A percentile compares a stretch with the other conserved stretches of the same genome.
These are phyloP conservation scores for Seiridium cupressi DNA, from an alignment of 2,329 filamentous ascomycete genomes.

Conservation along the genomic window DNA sequence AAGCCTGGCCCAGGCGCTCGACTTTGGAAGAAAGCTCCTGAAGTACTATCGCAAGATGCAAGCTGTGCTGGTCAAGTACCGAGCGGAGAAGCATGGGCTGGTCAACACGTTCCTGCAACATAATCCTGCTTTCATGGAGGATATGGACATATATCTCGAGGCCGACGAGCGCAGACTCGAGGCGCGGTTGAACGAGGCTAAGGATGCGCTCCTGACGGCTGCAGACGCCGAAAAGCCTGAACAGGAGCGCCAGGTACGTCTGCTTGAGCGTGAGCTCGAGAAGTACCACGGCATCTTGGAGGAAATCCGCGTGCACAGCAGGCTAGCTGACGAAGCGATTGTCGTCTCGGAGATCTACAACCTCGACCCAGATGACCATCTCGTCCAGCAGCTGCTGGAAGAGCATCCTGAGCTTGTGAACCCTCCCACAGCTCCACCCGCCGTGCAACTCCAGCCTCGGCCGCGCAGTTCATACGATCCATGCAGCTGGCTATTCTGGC, in stretches of 20 bases:
- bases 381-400: not conserved
- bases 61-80: not conserved
- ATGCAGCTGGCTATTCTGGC: not conserved
- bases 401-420: not conserved
- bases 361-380: not conserved
- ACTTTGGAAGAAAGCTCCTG: not conserved
- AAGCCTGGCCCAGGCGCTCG: not conserved
- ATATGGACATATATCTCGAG: not conserved
- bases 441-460: too few relatives aligned
- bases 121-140: not conserved
- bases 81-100: not conserved
- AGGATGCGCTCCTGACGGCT: not conserved
- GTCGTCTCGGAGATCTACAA: not conserved
- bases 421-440: too few relatives aligned
- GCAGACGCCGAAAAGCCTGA: not conserved
- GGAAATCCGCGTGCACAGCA: not conserved
- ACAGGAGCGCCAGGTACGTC: not conserved
- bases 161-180: not conserved
- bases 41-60: not conserved
- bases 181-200: not conserved
- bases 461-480: not conserved
- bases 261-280: not conserved
- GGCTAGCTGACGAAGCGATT: not conserved
- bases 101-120: too few relatives aligned
- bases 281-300: not conserved